phyloP scores from a whole-genome alignment of 257 asterid species.

The Fraxinus excelsior region DNA sequence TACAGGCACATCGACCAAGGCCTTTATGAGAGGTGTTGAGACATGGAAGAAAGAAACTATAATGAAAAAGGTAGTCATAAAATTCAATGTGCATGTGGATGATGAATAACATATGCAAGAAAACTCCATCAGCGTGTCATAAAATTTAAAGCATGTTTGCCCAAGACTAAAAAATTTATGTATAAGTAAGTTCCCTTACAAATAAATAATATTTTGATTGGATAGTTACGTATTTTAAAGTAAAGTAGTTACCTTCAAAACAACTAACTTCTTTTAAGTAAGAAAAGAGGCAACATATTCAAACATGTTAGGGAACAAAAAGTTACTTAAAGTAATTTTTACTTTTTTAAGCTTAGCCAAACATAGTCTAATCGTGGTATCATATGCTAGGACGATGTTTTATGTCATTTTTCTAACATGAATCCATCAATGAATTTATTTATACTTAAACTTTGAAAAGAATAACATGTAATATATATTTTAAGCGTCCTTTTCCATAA shows the following conservation, averaged over 20 bases:
- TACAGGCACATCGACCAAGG: slow-evolving; percentile 85
- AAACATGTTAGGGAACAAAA: neutral
- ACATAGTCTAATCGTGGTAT: neutral
- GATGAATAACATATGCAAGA: neutral
- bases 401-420: neutral
- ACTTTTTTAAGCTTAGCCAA: neutral
- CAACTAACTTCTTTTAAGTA: neutral
- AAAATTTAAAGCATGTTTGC: neutral
- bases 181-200: neutral
- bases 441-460: neutral
- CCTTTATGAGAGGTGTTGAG: slow-evolving; percentile 85
- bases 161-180: neutral
- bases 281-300: neutral
- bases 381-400: neutral
- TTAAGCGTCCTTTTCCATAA: neutral
- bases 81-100: neutral
- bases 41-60: slow-evolving; percentile 95
- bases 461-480: neutral
- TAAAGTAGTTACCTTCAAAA: neutral
- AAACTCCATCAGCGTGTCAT: neutral
- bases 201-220: neutral
- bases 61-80: slow-evolving; percentile 57
- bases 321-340: neutral
- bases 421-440: neutral
- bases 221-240: neutral